Base-by-base conservation (phyloP, 441 rosid species). In the Pelargonium australe region DNA sequence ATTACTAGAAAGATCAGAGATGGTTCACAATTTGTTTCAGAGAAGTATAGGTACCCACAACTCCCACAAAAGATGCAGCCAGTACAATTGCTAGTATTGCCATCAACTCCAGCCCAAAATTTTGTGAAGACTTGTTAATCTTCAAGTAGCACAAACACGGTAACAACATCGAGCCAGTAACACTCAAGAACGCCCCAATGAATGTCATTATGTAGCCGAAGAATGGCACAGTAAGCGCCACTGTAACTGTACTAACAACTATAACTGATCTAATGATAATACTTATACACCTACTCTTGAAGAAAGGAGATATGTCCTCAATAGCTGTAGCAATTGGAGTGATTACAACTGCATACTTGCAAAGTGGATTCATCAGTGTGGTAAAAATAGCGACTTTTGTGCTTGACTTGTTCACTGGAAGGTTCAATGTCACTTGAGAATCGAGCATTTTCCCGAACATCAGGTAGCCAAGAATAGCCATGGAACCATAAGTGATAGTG, bases 161-260 rank as follows among this genome's bases (percentile, higher is more conserved):
- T 23, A 88, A 62, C 69, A 86, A 20, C 47, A 88, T 47, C 2
- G 87, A 85, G 4, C 23, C 82, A 4, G 77, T 73, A 68, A 86
- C 79, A 28, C 93, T 71, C 65, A 88, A 62, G 72, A 83, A 86
- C 0, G 91, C 80, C 7, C 96, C 93, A 0, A 67, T 84, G 62
- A 89, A 84, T 0, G 86, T 85, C 91, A 89, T 86, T 14, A 87
- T 79, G 49, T 87, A 85, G 23, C 85, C 89, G 3, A 89, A 89
- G 79, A 82, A 87, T 6, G 93, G 91, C 34, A 89, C 12, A 16
- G 77, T 79, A 37, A 87, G 60, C 25, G 92, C 96, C 67, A 87
- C 83, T 2, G 82, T 64, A 0, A 73, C 64, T 0, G 92, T 87
- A 77, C 23, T 20, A 20, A 20, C 23, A 20, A 20, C 23, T 20